Conservation (phyloP, 176 grass and related monocot species). For the Phoenix roebelenii region DNA sequence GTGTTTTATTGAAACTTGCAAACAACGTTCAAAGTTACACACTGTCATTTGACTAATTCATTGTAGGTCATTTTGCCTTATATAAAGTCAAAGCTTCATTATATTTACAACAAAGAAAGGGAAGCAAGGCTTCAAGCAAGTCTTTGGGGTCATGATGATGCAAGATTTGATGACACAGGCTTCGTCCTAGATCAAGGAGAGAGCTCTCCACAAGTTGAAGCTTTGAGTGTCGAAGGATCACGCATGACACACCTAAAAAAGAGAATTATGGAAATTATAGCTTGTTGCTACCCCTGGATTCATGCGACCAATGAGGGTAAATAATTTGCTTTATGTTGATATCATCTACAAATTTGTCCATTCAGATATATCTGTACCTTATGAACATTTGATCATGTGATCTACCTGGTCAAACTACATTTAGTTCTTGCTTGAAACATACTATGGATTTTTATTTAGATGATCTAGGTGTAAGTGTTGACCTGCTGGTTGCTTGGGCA, state of each 20-base stretch:
- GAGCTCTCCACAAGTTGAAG: constrained; percentile 33
- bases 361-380: too few relatives aligned
- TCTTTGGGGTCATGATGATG: constrained; percentile 80
- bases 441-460: too few relatives aligned
- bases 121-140: constrained; percentile 97
- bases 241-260: constrained; percentile 57
- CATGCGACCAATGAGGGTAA: constrained; percentile 95
- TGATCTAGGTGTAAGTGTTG: too few relatives aligned
- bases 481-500: too few relatives aligned
- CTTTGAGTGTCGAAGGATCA: constrained; percentile 35
- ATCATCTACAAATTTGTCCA: neutral
- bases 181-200: constrained; percentile 67
- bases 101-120: constrained; percentile 92
- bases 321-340: constrained; percentile 4
- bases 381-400: too few relatives aligned
- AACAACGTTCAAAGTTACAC: too few relatives aligned
- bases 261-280: constrained; percentile 48
- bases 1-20: neutral
- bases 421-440: too few relatives aligned
- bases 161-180: constrained; percentile 54
- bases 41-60: neutral
- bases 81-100: constrained; percentile 87
- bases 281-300: constrained; percentile 97
- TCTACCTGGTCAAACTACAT: too few relatives aligned
- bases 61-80: constrained; percentile 93